Conservation (phyloP, 805 yeast genomes). For the Wickerhamomyces strasburgensis region DNA sequence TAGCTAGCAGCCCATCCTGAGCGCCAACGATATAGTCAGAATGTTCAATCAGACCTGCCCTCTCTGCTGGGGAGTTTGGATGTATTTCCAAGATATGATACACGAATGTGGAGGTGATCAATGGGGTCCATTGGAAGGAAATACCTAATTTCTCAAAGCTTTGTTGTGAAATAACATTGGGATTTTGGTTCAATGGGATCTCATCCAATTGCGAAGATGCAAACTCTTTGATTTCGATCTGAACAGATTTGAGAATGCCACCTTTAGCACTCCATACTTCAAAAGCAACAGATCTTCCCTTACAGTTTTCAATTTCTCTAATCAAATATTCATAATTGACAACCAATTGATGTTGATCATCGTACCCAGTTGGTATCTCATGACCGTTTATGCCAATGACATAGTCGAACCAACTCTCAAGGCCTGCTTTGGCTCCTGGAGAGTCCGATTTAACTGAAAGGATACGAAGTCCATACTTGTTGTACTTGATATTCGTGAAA, state of each 20-base stretch:
- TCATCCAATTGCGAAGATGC: constrained; percentile 27
- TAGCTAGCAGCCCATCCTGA: constrained; percentile 75
- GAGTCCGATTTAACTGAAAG: constrained; percentile 44
- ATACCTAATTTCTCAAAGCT: constrained; percentile 55
- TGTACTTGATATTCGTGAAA: constrained; percentile 25
- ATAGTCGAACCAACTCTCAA: constrained; percentile 87
- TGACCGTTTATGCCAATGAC: constrained; percentile 76
- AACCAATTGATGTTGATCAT: constrained; percentile 30
- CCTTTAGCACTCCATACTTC: constrained; percentile 90
- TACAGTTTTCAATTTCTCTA: constrained; percentile 38
- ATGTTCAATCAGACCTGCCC: constrained; percentile 77
- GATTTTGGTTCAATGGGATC: constrained; percentile 16
- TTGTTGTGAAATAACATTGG: constrained; percentile 25
- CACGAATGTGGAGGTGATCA: constrained; percentile 71
- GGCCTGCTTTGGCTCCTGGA: constrained; percentile 43
- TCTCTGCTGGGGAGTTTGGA: constrained; percentile 74
- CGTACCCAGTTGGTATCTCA: constrained; percentile 39
- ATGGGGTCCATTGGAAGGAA: constrained; percentile 70
- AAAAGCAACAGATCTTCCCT: constrained; percentile 41
- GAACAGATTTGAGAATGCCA: constrained; percentile 45
- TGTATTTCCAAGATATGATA: constrained; percentile 81
- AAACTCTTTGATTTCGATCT: constrained; percentile 28
- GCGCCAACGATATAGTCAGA: constrained; percentile 87
- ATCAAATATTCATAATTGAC: constrained; percentile 40
- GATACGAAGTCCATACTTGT: constrained; percentile 52